These are phyloP conservation scores for Gossypium lobatum DNA, from an alignment of 441 rosid species.

Conservation along the genomic window DNA sequence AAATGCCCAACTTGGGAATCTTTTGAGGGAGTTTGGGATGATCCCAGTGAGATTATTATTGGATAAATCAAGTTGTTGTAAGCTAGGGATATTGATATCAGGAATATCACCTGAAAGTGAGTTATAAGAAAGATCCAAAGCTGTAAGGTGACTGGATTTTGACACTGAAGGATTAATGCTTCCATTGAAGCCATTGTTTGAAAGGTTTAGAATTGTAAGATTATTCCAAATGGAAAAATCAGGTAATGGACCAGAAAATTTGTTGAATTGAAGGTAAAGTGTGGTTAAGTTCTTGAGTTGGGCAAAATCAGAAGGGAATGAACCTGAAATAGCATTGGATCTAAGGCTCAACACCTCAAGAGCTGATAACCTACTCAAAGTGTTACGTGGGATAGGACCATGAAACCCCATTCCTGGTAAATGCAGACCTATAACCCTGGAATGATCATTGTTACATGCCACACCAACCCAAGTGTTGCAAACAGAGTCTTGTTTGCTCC, in stretches of 20 bases:
- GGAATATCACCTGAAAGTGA: conserved; percentile 68
- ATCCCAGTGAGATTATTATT: conserved; percentile 32
- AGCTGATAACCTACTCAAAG: conserved; percentile 64
- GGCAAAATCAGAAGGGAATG: conserved; percentile 60
- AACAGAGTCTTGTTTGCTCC: conserved; percentile 39
- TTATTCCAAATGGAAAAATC: conserved; percentile 64
- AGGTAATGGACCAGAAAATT: conserved; percentile 62
- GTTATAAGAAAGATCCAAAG: conserved; percentile 52
- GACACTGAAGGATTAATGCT: conserved; percentile 59
- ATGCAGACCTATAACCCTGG: conserved; percentile 53
- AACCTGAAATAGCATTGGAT: conserved; percentile 60
- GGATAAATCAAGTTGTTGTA: conserved; percentile 52
- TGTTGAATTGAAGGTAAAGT: conserved; percentile 59
- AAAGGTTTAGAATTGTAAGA: conserved; percentile 53
- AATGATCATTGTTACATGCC: conserved; percentile 43
- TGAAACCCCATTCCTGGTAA: conserved; percentile 54
- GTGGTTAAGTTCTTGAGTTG: conserved; percentile 43
- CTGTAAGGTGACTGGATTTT: conserved; percentile 45
- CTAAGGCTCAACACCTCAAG: conserved; percentile 58
- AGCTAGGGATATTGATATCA: conserved; percentile 42
- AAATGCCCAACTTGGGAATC: conserved; percentile 60
- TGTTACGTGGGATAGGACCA: conserved; percentile 53
- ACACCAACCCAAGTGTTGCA: conserved; percentile 79
- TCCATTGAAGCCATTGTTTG: conserved; percentile 58
- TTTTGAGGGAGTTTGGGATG: conserved; percentile 53